Percentiles rank a stretch among this genome's conserved stretches.
These are phyloP conservation scores for Triangularia verruculosa DNA, from an alignment of 2,329 filamentous ascomycete species.

Conservation along the genomic window DNA sequence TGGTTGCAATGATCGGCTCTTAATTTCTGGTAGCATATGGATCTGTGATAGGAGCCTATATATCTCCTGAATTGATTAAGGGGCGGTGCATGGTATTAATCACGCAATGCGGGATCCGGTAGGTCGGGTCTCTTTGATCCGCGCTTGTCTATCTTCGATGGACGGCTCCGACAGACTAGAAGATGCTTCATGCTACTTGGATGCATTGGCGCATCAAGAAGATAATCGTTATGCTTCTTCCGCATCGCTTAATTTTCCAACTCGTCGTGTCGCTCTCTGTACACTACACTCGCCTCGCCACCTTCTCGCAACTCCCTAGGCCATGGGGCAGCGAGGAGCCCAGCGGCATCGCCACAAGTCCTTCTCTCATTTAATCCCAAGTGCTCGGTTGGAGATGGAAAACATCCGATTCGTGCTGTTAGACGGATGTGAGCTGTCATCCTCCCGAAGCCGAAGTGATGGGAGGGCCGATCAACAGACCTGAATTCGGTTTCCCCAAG, in stretches of 20 bases:
- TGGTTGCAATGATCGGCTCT: not conserved
- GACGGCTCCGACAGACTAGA: not conserved
- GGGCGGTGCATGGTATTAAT: not conserved
- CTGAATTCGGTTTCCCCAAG: not conserved
- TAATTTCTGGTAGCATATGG: not conserved
- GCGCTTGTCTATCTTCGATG: not conserved
- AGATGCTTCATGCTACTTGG: not conserved
- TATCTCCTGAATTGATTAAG: not conserved
- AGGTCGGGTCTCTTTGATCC: not conserved
- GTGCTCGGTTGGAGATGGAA: not conserved
- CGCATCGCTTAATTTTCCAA: no score
- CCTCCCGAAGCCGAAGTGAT: not conserved
- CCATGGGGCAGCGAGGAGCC: no score
- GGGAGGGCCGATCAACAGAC: not conserved
- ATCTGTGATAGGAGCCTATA: not conserved
- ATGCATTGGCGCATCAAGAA: not conserved
- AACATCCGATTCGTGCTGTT: not conserved
- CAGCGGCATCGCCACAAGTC: not conserved
- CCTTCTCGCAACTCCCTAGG: no score
- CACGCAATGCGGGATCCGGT: slow-evolving; percentile 6
- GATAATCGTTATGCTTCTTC: not conserved
- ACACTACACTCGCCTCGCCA: no score
- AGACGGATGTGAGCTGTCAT: not conserved
- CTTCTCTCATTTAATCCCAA: not conserved
- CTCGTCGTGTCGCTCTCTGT: no score